phyloP scores from a whole-genome alignment of 306 rosid genomes.

The Biancaea sappan region DNA sequence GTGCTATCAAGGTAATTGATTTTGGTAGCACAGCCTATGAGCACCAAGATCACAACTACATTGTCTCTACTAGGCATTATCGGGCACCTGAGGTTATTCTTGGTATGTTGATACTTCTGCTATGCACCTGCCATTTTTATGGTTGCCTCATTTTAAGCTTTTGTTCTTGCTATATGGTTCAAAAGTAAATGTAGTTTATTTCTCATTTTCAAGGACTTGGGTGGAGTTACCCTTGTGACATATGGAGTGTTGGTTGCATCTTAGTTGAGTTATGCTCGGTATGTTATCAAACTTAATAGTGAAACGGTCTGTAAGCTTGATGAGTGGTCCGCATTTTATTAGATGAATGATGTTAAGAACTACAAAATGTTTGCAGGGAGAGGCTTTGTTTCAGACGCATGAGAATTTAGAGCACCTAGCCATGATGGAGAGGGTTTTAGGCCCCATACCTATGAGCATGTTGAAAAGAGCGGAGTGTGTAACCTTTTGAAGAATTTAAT shows the following conservation, averaged over 20 bases:
- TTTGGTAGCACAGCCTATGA: conserved; percentile 89
- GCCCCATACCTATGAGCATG: conserved; percentile 59
- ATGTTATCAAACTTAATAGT: conserved; percentile 1
- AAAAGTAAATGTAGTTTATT: not conserved
- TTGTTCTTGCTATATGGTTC: not conserved
- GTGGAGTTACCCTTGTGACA: conserved; percentile 72
- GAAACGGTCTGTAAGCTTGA: not conserved
- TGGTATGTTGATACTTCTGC: conserved; percentile 40
- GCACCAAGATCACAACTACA: conserved; percentile 74
- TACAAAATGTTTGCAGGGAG: conserved; percentile 49
- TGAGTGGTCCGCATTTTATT: not conserved
- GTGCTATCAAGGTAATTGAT: conserved; percentile 82
- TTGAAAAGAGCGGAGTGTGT: conserved; percentile 64
- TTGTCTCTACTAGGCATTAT: conserved; percentile 88
- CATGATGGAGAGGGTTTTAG: conserved; percentile 81
- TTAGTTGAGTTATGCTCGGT: conserved; percentile 78
- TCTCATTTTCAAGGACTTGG: conserved; percentile 53
- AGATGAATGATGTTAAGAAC: not conserved
- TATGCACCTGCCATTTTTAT: not conserved
- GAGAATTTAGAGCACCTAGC: conserved; percentile 81
- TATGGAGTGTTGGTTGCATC: conserved; percentile 85
- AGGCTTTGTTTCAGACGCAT: conserved; percentile 77
- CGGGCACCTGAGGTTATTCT: conserved; percentile 88
- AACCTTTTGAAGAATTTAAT: not conserved
- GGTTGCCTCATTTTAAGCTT: not conserved